These are phyloP conservation scores for Debaryomyces coudertii DNA, from an alignment of 1,139 yeast genomes.

Conservation along the genomic window DNA sequence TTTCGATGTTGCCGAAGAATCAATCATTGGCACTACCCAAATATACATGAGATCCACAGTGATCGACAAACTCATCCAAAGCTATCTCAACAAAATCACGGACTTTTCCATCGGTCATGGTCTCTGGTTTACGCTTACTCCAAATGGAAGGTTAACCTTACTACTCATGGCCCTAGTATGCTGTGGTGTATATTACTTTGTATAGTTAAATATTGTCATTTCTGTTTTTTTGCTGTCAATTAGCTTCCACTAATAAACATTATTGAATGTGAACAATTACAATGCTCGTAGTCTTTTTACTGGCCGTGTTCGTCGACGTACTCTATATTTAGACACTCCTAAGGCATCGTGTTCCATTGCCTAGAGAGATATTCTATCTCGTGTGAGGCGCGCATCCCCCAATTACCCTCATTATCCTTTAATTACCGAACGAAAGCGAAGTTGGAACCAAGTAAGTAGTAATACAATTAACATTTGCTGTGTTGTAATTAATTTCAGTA, in stretches of 20 bases:
- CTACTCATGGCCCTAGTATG: slow-evolving; percentile 14
- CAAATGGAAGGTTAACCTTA: slow-evolving; percentile 38
- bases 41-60: slow-evolving; percentile 48
- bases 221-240: background rate
- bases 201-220: background rate
- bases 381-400: slow-evolving; percentile 1
- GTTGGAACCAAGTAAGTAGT: background rate
- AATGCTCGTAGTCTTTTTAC: background rate
- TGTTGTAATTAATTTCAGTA: background rate
- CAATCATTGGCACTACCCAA: slow-evolving; percentile 47
- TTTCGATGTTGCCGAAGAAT: slow-evolving; percentile 20
- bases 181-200: slow-evolving; percentile 11
- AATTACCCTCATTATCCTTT: slow-evolving; percentile 8
- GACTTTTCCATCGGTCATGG: slow-evolving; percentile 44
- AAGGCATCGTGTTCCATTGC: background rate
- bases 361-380: background rate
- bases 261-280: background rate
- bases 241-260: background rate
- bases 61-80: slow-evolving; percentile 35
- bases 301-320: background rate
- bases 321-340: background rate
- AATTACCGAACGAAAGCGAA: slow-evolving; percentile 5
- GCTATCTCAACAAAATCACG: slow-evolving; percentile 30
- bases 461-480: background rate
- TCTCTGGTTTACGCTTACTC: slow-evolving; percentile 44